These are phyloP conservation scores for Dothistroma septosporum DNA, from an alignment of 2,329 filamentous ascomycete species.

Conservation along the genomic window DNA sequence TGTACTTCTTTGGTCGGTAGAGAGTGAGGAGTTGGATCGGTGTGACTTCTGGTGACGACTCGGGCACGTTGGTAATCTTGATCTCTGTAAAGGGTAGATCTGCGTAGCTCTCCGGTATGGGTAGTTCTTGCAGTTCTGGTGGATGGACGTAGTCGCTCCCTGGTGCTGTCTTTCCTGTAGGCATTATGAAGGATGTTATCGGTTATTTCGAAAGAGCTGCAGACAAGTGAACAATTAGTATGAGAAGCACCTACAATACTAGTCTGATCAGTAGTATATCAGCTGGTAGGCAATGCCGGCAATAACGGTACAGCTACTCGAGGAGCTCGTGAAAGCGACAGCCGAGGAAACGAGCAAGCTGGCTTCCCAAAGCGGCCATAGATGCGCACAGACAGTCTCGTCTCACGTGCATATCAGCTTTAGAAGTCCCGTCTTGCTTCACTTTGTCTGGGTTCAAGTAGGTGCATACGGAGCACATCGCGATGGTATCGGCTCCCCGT, in stretches of 20 bases:
- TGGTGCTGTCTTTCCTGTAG: conserved; percentile 9
- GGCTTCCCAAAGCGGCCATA: neutral
- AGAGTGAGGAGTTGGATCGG: conserved; percentile 61
- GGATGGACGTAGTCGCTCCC: conserved; percentile 21
- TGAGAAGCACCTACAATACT: conserved; percentile 4
- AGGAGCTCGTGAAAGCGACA: neutral
- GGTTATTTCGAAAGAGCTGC: neutral
- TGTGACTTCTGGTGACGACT: conserved; percentile 52
- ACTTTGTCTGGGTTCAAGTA: neutral
- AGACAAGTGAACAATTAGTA: neutral
- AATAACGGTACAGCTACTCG: conserved; percentile 6
- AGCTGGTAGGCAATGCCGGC: neutral
- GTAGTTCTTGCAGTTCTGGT: conserved; percentile 17
- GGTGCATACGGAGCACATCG: neutral
- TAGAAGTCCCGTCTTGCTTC: neutral
- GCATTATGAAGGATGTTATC: conserved; percentile 5
- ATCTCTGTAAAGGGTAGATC: conserved; percentile 41
- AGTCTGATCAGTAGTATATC: neutral
- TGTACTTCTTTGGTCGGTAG: conserved; percentile 61
- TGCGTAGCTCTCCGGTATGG: conserved; percentile 34
- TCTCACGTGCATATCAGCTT: neutral
- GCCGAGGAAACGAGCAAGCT: neutral
- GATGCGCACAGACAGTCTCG: neutral
- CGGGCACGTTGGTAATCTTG: conserved; percentile 39
- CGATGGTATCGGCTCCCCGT: conserved; percentile 1